These are phyloP conservation scores for Theobroma grandiflorum DNA, from an alignment of 441 rosid species.

Conservation along the genomic window DNA sequence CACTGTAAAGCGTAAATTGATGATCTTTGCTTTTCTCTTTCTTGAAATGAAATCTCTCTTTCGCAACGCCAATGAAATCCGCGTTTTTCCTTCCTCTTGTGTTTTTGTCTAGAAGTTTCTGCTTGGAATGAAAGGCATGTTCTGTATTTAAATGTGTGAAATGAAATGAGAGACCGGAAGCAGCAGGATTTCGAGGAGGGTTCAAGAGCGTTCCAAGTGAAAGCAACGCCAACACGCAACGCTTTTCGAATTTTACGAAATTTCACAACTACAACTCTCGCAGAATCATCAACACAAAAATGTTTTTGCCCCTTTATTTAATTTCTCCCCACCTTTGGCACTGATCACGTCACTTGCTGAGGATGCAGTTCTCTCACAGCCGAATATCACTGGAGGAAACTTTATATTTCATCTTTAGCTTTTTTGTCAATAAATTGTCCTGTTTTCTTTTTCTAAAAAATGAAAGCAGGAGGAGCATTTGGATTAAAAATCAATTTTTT, in stretches of 20 bases:
- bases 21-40: neutral
- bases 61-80: too few relatives aligned
- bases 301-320: too few relatives aligned
- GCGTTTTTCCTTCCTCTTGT: neutral
- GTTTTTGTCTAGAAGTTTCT: constrained; percentile 2
- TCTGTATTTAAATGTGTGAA: neutral
- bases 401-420: neutral
- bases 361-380: neutral
- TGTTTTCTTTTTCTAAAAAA: too few relatives aligned
- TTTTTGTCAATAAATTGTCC: neutral
- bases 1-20: neutral
- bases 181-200: constrained; percentile 15
- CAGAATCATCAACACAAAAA: too few relatives aligned
- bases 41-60: neutral
- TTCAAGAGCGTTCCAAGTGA: constrained; percentile 17
- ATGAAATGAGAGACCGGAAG: neutral
- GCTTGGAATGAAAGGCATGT: neutral
- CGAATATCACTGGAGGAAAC: neutral
- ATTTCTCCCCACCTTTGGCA: neutral
- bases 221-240: constrained; percentile 33
- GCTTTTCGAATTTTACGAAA: neutral
- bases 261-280: neutral
- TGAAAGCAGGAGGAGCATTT: neutral
- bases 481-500: neutral
- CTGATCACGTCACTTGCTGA: neutral